These are phyloP conservation scores for Eucommia ulmoides DNA, from an alignment of 257 asterid genomes.

Conservation along the genomic window DNA sequence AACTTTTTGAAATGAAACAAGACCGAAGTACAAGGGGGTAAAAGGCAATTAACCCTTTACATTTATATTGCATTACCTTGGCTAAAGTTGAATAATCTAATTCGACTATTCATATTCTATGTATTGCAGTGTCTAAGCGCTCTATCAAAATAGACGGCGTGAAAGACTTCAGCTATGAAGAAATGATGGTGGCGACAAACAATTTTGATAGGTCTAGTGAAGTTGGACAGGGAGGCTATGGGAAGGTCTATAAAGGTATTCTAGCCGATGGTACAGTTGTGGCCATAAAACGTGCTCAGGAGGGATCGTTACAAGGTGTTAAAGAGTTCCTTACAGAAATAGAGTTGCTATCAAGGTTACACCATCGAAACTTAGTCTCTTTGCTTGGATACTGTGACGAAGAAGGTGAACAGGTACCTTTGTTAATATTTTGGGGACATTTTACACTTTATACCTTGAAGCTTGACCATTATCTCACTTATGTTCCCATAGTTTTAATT, in stretches of 20 bases:
- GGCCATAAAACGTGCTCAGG: slow-evolving; percentile 90
- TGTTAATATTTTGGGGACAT: no score
- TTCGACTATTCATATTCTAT: neutral
- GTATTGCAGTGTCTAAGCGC: slow-evolving; percentile 54
- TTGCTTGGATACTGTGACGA: slow-evolving; percentile 86
- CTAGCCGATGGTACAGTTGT: slow-evolving; percentile 68
- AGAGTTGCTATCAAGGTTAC: slow-evolving; percentile 76
- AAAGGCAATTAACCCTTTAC: no score
- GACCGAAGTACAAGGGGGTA: no score
- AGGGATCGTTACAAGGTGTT: slow-evolving; percentile 91
- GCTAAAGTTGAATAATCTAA: neutral
- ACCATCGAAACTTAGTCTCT: slow-evolving; percentile 83
- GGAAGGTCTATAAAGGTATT: slow-evolving; percentile 79
- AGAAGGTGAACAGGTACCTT: slow-evolving; percentile 89
- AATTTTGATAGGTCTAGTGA: slow-evolving; percentile 42
- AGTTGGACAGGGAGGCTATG: slow-evolving; percentile 95
- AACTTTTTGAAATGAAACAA: neutral
- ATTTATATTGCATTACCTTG: no score
- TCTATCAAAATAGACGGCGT: slow-evolving; percentile 79
- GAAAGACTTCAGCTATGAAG: slow-evolving; percentile 59
- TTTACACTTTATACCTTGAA: no score
- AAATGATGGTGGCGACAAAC: slow-evolving; percentile 60
- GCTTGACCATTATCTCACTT: no score
- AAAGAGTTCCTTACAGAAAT: slow-evolving; percentile 95
- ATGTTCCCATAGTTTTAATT: no score